Percentiles rank a stretch among this genome's conserved stretches.
Conservation (phyloP, 192 early-diverging fungal genomes). For the Entomortierella lignicola region DNA sequence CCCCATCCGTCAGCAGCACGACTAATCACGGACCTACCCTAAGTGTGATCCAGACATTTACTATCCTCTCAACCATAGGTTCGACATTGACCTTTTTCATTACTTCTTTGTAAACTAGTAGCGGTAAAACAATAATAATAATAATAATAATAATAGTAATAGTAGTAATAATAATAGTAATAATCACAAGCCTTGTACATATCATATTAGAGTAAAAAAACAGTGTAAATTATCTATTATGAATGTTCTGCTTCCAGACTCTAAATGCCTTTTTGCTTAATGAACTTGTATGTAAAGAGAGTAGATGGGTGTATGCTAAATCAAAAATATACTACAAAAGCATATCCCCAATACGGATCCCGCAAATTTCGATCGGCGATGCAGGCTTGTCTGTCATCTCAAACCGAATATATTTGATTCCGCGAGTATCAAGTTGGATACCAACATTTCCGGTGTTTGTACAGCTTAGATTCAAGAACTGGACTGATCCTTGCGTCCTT, state of each 20-base stretch:
- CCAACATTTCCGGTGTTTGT: constrained; percentile 26
- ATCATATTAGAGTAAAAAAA: not conserved
- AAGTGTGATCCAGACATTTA: constrained; percentile 30
- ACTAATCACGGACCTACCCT: constrained; percentile 28
- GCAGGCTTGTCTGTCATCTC: constrained; percentile 33
- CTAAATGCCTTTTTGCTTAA: not conserved
- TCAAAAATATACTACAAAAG: constrained; percentile 13
- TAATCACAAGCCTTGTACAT: not conserved
- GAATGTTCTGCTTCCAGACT: not conserved
- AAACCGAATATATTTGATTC: constrained; percentile 33
- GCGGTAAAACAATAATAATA: too few species aligned
- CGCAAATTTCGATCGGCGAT: constrained; percentile 40
- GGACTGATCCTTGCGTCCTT: constrained; percentile 19
- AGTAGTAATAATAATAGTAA: too few species aligned
- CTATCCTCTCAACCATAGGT: constrained; percentile 22
- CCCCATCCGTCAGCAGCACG: constrained; percentile 25
- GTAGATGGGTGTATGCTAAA: not conserved
- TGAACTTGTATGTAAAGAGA: not conserved
- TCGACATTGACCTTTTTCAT: constrained; percentile 16
- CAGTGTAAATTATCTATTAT: not conserved
- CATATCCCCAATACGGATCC: constrained; percentile 46
- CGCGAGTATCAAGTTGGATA: constrained; percentile 29
- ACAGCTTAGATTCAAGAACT: constrained; percentile 28
- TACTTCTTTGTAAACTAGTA: not conserved
- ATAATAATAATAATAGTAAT: too few species aligned